These are phyloP conservation scores for Gossypium arboreum DNA, from an alignment of 345 rosid genomes.

Conservation along the genomic window DNA sequence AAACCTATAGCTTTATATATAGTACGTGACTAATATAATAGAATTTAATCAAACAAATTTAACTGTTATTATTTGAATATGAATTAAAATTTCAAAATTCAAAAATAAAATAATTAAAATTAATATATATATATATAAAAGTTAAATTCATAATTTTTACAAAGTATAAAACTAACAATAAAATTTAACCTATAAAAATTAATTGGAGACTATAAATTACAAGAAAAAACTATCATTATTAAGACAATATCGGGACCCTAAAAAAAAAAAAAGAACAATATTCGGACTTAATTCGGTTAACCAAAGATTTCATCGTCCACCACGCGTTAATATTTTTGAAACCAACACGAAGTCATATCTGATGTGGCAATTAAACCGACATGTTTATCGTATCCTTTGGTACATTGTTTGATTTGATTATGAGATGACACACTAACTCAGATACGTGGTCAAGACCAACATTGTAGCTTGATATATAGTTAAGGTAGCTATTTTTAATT, in stretches of 20 bases:
- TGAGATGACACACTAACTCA: not conserved
- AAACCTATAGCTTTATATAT: too few species aligned
- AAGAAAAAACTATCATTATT: too few species aligned
- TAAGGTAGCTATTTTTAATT: not conserved
- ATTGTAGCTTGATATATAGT: not conserved
- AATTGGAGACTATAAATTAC: not conserved
- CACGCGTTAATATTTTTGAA: not conserved
- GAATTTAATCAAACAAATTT: too few species aligned
- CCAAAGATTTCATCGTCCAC: conserved; percentile 10
- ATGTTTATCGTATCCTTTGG: conserved; percentile 10
- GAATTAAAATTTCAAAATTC: too few species aligned
- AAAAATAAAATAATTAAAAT: too few species aligned
- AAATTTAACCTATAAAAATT: not conserved
- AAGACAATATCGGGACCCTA: too few species aligned
- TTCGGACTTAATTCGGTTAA: not conserved
- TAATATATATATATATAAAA: too few species aligned
- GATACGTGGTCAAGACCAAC: not conserved
- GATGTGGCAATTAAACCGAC: conserved; percentile 8
- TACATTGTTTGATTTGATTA: not conserved
- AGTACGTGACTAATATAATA: too few species aligned
- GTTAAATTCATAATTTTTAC: too few species aligned
- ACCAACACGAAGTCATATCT: not conserved
- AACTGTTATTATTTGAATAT: too few species aligned
- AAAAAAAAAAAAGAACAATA: not conserved
- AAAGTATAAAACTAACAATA: too few species aligned